phyloP scores from a whole-genome alignment of 257 asterid species.

The Solanum medicagineum region DNA sequence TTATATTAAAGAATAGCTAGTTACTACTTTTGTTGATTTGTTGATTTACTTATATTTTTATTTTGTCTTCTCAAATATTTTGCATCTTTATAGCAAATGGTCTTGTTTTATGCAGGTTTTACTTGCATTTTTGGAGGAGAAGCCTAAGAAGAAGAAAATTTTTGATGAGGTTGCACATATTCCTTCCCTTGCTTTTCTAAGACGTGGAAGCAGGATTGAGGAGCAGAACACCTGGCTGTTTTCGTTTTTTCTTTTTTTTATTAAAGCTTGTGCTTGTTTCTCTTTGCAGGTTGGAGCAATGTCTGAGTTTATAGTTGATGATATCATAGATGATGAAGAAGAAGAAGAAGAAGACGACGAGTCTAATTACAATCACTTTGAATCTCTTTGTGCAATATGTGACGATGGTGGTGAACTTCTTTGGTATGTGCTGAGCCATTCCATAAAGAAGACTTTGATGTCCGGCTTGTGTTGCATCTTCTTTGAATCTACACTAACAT shows the following conservation, averaged over 20 bases:
- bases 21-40: too few species aligned
- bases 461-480: not conserved
- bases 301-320: constrained; percentile 53
- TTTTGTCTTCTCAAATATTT: not conserved
- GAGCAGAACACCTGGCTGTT: not conserved
- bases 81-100: not conserved
- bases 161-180: constrained; percentile 30
- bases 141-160: constrained; percentile 38
- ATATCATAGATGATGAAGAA: constrained; percentile 23
- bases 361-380: constrained; percentile 37
- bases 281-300: constrained; percentile 26
- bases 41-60: not conserved
- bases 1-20: too few species aligned
- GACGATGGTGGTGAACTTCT: constrained; percentile 54
- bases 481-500: not conserved
- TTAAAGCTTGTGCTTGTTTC: constrained; percentile 1
- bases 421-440: constrained; percentile 20
- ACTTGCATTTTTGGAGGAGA: constrained; percentile 43
- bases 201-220: not conserved
- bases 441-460: not conserved
- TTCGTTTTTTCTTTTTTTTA: not conserved
- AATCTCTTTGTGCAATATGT: constrained; percentile 65
- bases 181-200: not conserved
- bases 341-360: constrained; percentile 35
- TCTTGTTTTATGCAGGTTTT: constrained; percentile 34